Percentiles rank a stretch among this genome's conserved stretches.
Conservation (phyloP, 768 basidiomycete genomes). For the Plicaturopsis crispa region DNA sequence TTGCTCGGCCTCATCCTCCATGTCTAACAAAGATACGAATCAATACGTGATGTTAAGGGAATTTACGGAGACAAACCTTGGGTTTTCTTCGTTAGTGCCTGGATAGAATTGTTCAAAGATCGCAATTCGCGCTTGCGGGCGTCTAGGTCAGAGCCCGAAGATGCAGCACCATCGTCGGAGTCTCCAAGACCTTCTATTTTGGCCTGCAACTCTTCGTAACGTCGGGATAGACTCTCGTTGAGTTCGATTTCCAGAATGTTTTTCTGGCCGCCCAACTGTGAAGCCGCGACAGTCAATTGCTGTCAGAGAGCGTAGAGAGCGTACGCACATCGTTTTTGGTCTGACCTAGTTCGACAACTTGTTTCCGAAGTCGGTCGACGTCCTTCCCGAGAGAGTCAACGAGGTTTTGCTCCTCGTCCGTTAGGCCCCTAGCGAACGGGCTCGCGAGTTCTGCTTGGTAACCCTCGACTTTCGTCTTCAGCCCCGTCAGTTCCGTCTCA, state of each 20-base stretch:
- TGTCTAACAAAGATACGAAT: constrained; percentile 30
- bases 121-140: constrained; percentile 62
- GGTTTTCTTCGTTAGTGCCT: constrained; percentile 51
- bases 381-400: constrained; percentile 68
- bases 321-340: constrained; percentile 60
- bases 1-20: constrained; percentile 69
- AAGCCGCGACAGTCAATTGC: constrained; percentile 7
- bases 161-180: constrained; percentile 43
- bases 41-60: no score
- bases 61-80: constrained; percentile 47
- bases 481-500: constrained; percentile 57
- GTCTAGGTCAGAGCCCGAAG: constrained; percentile 62
- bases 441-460: constrained; percentile 64
- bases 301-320: constrained; percentile 4
- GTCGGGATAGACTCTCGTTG: constrained; percentile 78
- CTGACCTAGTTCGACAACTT: constrained; percentile 60
- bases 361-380: constrained; percentile 67
- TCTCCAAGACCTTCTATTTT: constrained; percentile 76
- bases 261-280: constrained; percentile 65
- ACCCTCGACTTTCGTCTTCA: constrained; percentile 56
- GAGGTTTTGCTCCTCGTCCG: constrained; percentile 57
- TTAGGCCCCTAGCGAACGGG: constrained; percentile 70
- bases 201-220: constrained; percentile 67
- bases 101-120: constrained; percentile 58
- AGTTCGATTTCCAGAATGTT: constrained; percentile 88